Evolutionary conservation across 1,139 yeast genomes (phyloP), one percentile per base, ranked within the genome.

Genomic region (Pichia sp.): DNA sequence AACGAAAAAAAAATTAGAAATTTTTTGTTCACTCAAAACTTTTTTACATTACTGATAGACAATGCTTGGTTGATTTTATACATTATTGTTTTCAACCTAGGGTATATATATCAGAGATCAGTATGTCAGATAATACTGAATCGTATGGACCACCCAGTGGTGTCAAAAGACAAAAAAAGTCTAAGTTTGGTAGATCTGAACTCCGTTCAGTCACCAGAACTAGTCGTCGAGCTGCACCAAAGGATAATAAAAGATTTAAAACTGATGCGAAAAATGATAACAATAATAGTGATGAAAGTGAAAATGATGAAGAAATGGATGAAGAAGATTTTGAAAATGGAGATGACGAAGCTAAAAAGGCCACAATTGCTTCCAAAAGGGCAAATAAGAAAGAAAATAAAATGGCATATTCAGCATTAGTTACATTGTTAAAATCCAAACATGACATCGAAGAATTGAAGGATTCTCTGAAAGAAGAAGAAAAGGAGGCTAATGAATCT

Each of bases 391-490:
- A 62, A 63, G 46, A 72, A 73, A 48, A 53, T 28, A 53, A 50
- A 9, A 71, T 75, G 61, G 93, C 94, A 0, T 88, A 88, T 62
- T 77, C 79, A 57, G 96, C 96, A 0, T 69, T 90, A 45, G 68
- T 90, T 61, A 84, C 94, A 0, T 72, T 88, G 45, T 70, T 89
- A 50, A 75, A 75, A 42, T 70, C 80, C 3, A 88, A 82, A 44
- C 79, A 72, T 42, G 62, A 66, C 22, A 53, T 53, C 38, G 58
- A 56, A 43, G 56, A 50, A 38, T 52, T 52, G n/a, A 52, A 46
- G 17, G 59, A 54, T 18, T 59, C 14, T 7, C 19, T 42, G 15
- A 55, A 56, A 34, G 53, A 53, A 39, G 56, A 55, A 45, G 55
- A 48, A 33, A 52, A 48, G 14, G 36, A 58, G 27, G 59, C 55